phyloP scores from a whole-genome alignment of 1,139 yeast species.

The Groenewaldozyma auringiensis region DNA sequence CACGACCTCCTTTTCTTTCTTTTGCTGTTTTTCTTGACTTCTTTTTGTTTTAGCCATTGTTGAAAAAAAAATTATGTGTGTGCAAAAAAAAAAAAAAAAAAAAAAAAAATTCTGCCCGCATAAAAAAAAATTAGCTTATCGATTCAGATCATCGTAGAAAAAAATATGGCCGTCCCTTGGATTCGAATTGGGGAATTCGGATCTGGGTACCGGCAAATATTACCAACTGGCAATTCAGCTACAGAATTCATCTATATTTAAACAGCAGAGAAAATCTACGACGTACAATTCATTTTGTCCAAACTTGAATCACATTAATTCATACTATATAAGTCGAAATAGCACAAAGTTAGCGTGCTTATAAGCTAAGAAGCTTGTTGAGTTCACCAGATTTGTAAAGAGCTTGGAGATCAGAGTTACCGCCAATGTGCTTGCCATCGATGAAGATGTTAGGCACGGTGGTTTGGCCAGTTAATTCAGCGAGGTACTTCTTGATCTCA shows the following conservation, averaged over 20 bases:
- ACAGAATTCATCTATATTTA: too few relatives aligned
- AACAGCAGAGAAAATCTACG: too few relatives aligned
- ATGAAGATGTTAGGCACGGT: slow-evolving; percentile 93
- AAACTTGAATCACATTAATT: too few relatives aligned
- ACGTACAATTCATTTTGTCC: too few relatives aligned
- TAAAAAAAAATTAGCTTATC: too few relatives aligned
- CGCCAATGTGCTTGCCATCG: slow-evolving; percentile 88
- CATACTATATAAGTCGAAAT: too few relatives aligned
- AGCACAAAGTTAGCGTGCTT: not conserved
- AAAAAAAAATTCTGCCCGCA: too few relatives aligned
- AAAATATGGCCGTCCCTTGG: too few relatives aligned
- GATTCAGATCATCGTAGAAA: too few relatives aligned
- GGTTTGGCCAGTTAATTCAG: slow-evolving; percentile 73
- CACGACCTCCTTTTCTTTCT: not conserved
- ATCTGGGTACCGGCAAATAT: too few relatives aligned
- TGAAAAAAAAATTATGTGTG: not conserved
- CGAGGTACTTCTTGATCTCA: slow-evolving; percentile 73
- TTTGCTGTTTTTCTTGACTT: not conserved
- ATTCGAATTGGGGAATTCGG: too few relatives aligned
- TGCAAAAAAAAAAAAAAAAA: not conserved
- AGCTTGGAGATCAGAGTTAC: slow-evolving; percentile 74
- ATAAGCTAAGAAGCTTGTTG: not conserved
- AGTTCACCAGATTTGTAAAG: slow-evolving; percentile 22
- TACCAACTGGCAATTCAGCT: too few relatives aligned
- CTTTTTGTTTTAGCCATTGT: not conserved